phyloP scores from a whole-genome alignment of 78 protist genomes.

The Carpediemonas membranifera region DNA sequence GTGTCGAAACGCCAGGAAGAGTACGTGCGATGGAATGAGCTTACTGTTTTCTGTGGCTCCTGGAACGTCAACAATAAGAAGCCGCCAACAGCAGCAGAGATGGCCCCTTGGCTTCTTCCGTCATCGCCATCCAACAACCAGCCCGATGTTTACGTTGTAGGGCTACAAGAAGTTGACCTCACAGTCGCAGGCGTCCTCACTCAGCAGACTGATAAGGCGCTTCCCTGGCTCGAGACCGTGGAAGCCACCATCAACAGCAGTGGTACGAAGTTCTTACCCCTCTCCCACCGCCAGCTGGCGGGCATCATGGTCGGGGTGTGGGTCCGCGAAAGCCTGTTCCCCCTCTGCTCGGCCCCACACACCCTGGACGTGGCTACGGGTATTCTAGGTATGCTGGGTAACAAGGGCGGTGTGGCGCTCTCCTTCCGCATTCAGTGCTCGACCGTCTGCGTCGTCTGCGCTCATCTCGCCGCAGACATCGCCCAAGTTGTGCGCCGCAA shows the following conservation, averaged over 20 bases:
- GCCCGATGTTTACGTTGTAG: neutral
- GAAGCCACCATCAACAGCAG: neutral
- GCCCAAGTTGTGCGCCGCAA: constrained; percentile 1
- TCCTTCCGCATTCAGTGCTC: neutral
- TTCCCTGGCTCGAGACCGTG: neutral
- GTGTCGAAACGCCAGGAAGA: too few relatives aligned
- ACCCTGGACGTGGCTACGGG: neutral
- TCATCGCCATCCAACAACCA: neutral
- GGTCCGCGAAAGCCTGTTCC: neutral
- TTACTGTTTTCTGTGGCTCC: neutral
- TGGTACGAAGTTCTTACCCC: neutral
- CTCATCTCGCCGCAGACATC: constrained; percentile 4
- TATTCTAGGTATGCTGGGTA: constrained; percentile 3
- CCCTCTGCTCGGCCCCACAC: neutral
- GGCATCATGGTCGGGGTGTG: neutral
- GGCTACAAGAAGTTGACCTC: neutral
- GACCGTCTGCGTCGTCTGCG: neutral
- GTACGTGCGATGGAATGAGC: too few relatives aligned
- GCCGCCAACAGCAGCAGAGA: too few relatives aligned
- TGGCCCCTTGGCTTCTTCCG: neutral
- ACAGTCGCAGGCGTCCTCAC: neutral
- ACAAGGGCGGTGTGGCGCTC: constrained; percentile 17
- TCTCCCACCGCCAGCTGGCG: neutral
- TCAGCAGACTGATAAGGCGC: neutral
- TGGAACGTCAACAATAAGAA: constrained; percentile 61